phyloP scores from a whole-genome alignment of 768 basidiomycete genomes.

The Lanmaoa rubissima region DNA sequence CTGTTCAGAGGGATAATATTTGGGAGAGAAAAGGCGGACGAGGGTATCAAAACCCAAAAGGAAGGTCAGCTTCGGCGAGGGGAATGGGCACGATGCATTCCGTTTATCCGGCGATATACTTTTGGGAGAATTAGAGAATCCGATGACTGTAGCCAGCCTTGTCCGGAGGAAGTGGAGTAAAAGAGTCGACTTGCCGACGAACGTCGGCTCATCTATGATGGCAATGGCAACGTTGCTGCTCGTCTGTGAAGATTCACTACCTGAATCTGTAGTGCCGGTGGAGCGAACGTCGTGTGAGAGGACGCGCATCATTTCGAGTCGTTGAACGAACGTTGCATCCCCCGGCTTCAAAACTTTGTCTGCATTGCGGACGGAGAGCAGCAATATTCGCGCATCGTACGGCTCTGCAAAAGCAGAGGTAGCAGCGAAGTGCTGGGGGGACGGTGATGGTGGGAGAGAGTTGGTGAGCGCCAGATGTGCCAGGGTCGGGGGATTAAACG shows the following conservation, averaged over 20 bases:
- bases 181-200: slow-evolving; percentile 73
- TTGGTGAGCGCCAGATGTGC: slow-evolving; percentile 81
- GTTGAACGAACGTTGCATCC: slow-evolving; percentile 74
- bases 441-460: slow-evolving; percentile 30
- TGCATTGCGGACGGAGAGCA: slow-evolving; percentile 83
- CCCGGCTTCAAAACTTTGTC: slow-evolving; percentile 73
- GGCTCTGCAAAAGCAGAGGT: slow-evolving; percentile 1
- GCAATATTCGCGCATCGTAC: slow-evolving; percentile 73
- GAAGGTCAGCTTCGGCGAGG: slow-evolving; percentile 55
- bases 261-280: neutral
- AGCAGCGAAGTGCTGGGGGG: neutral
- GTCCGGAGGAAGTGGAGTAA: slow-evolving; percentile 51
- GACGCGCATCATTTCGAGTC: slow-evolving; percentile 84
- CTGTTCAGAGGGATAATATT: slow-evolving; percentile 59
- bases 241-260: slow-evolving; percentile 2
- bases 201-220: slow-evolving; percentile 84
- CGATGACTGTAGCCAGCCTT: slow-evolving; percentile 14
- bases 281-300: slow-evolving; percentile 49
- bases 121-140: neutral
- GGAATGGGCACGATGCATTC: slow-evolving; percentile 3
- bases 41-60: slow-evolving; percentile 85
- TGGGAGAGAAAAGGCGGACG: slow-evolving; percentile 69
- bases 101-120: slow-evolving; percentile 13
- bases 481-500: slow-evolving; percentile 88
- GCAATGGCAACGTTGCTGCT: slow-evolving; percentile 65